Evolutionary conservation across 495 filamentous ascomycete genomes (phyloP).

Genomic region (Aspergillus cavernicola): DNA sequence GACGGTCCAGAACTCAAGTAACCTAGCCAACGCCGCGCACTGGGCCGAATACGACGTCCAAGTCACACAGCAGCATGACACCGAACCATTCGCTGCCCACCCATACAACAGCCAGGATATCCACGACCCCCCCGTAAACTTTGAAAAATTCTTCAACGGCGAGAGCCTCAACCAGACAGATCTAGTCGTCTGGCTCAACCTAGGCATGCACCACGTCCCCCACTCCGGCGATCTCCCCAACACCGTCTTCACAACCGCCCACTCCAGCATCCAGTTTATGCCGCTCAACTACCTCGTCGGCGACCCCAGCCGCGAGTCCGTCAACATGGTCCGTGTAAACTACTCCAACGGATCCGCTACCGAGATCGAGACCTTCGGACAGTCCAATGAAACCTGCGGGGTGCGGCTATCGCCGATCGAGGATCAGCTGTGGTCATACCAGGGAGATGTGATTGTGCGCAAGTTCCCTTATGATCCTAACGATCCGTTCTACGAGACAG

Average conservation of each 20-base stretch:
- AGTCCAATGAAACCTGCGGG: conserved; percentile 21
- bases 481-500: conserved; percentile 21
- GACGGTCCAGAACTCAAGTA: conserved; percentile 45
- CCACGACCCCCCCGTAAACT: conserved; percentile 50
- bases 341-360: conserved; percentile 33
- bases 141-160: conserved; percentile 51
- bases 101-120: conserved; percentile 46
- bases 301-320: conserved; percentile 28
- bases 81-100: conserved; percentile 44
- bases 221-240: conserved; percentile 54
- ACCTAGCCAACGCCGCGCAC: conserved; percentile 40
- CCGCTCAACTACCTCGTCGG: conserved; percentile 44
- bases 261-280: conserved; percentile 41
- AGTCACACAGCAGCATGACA: conserved; percentile 50
- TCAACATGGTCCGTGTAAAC: conserved; percentile 39
- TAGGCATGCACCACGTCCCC: conserved; percentile 58
- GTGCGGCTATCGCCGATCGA: conserved; percentile 14
- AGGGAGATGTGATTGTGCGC: conserved; percentile 41
- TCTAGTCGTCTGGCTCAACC: conserved; percentile 32
- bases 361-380: conserved; percentile 35
- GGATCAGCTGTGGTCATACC: conserved; percentile 31
- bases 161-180: conserved; percentile 53
- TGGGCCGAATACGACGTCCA: conserved; percentile 51
- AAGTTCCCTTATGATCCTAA: conserved; percentile 43
- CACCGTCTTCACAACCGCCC: conserved; percentile 46